Evolutionary conservation across 768 basidiomycete species (phyloP).

Genomic region (Roridomyces roridus): DNA sequence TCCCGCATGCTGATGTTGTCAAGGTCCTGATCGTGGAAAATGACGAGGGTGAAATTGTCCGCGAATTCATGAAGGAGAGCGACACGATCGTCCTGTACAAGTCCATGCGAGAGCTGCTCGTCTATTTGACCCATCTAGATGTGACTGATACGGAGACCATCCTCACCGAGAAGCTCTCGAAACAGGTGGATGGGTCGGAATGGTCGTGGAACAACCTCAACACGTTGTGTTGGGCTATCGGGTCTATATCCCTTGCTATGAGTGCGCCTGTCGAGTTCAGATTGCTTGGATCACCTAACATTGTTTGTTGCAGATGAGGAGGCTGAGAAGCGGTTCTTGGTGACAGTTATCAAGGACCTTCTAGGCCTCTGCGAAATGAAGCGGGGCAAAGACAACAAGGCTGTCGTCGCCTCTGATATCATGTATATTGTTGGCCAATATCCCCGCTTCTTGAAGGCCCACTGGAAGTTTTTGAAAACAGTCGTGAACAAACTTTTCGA

Average conservation of each 20-base stretch:
- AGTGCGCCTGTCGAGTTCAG: constrained; percentile 59
- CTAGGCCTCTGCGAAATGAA: constrained; percentile 98
- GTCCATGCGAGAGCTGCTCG: constrained; percentile 96
- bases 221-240: constrained; percentile 99
- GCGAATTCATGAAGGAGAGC: constrained; percentile 98
- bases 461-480: constrained; percentile 99
- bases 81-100: constrained; percentile 99
- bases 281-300: constrained; percentile 1
- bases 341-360: constrained; percentile 98
- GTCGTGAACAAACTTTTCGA: constrained; percentile 99
- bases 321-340: constrained; percentile 97
- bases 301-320: constrained; percentile 77
- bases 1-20: not conserved
- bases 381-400: constrained; percentile 99
- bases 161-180: constrained; percentile 94
- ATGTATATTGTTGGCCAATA: constrained; percentile 99
- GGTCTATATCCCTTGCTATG: constrained; percentile 99
- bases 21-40: constrained; percentile 98
- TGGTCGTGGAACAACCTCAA: constrained; percentile 99
- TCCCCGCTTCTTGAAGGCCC: constrained; percentile 98
- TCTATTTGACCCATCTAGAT: constrained; percentile 97
- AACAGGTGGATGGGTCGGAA: constrained; percentile 96
- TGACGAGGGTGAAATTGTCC: constrained; percentile 98
- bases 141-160: constrained; percentile 96
- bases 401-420: constrained; percentile 94